Conservation (phyloP, 139 green algal genomes). For the Chlorella vulgaris region DNA sequence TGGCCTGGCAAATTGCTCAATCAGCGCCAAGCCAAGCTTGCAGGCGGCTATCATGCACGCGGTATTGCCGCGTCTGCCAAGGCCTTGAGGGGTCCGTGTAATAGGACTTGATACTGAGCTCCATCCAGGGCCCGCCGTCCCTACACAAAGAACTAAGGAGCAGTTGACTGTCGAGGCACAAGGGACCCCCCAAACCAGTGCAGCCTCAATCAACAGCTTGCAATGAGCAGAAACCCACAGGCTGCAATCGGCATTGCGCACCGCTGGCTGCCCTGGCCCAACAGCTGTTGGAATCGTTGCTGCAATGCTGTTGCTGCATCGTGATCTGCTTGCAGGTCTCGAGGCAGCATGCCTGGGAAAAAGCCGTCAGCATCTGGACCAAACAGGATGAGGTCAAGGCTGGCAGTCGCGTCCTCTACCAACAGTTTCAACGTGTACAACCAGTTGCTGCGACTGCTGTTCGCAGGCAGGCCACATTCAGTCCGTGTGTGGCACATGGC, state of each 20-base stretch:
- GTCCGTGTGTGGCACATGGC: slow-evolving; percentile 20
- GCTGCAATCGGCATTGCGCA: neutral
- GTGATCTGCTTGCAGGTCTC: slow-evolving; percentile 4
- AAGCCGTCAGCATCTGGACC: slow-evolving; percentile 42
- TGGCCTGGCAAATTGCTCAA: no score
- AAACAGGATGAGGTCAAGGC: slow-evolving; percentile 46
- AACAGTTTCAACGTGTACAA: slow-evolving; percentile 41
- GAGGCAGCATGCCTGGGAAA: slow-evolving; percentile 14
- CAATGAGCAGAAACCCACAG: neutral
- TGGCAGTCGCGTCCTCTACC: slow-evolving; percentile 46
- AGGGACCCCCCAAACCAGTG: no score
- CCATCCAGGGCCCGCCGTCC: slow-evolving; percentile 37
- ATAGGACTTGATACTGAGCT: slow-evolving; percentile 31
- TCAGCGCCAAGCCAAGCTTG: no score
- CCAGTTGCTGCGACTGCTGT: neutral
- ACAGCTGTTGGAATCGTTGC: neutral
- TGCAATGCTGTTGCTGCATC: neutral
- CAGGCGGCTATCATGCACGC: slow-evolving; percentile 9
- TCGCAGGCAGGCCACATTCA: slow-evolving; percentile 4
- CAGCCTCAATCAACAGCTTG: neutral
- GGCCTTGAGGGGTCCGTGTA: slow-evolving; percentile 1
- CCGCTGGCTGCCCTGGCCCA: slow-evolving; percentile 22
- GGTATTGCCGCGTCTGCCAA: slow-evolving; percentile 28
- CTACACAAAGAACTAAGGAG: neutral
- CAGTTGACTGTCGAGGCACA: no score